Evolutionary conservation across 768 basidiomycete species (phyloP).

Genomic region (Gyrodon lividus): DNA sequence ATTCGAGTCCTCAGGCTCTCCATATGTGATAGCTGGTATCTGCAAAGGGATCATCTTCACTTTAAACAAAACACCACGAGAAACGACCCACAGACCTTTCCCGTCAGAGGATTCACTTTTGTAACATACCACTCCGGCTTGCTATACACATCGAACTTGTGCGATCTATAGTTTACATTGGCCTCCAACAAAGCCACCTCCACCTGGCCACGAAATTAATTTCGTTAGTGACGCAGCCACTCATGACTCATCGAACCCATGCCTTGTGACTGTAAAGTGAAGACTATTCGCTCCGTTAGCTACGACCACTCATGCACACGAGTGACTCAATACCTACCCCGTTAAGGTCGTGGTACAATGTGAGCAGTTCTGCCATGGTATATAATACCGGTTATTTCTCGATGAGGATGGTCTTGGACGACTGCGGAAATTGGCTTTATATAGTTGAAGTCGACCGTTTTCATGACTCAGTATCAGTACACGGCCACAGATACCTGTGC

Average conservation of each 20-base stretch:
- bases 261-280: not conserved
- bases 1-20: constrained; percentile 50
- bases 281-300: not conserved
- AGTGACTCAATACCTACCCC: not conserved
- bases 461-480: too few species aligned
- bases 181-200: constrained; percentile 61
- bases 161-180: constrained; percentile 45
- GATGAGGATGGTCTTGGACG: not conserved
- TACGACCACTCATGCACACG: not conserved
- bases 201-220: constrained; percentile 32
- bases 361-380: not conserved
- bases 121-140: constrained; percentile 69
- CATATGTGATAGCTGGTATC: constrained; percentile 61
- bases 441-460: too few species aligned
- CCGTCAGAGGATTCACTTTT: constrained; percentile 54
- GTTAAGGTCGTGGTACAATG: not conserved
- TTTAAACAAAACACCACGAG: not conserved
- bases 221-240: not conserved
- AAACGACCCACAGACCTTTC: constrained; percentile 43
- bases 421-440: too few species aligned
- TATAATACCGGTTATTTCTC: not conserved
- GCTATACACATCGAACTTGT: constrained; percentile 55
- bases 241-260: not conserved
- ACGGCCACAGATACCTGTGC: too few species aligned
- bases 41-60: constrained; percentile 12